phyloP scores from a whole-genome alignment of 2,329 filamentous ascomycete species.

The Diaporthe caulivora region DNA sequence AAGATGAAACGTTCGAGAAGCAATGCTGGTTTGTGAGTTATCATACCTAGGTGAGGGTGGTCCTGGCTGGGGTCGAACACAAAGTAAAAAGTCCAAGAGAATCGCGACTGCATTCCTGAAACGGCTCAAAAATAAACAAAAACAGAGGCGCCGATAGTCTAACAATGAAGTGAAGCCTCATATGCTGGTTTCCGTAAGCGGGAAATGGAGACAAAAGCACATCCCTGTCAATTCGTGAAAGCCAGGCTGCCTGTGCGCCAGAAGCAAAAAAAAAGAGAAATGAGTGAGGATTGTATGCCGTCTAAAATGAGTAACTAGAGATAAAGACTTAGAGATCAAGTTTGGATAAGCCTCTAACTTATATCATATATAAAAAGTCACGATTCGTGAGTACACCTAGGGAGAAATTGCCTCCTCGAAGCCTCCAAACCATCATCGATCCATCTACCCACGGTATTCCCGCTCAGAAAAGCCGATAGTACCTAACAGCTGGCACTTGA shows the following conservation, averaged over 20 bases:
- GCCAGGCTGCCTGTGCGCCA: too few relatives aligned
- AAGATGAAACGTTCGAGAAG: neutral
- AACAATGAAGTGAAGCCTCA: neutral
- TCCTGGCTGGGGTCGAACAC: neutral
- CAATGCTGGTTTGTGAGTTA: too few relatives aligned
- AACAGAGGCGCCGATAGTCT: neutral
- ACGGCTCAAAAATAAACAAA: neutral
- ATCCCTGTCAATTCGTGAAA: too few relatives aligned
- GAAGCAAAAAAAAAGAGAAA: too few relatives aligned
- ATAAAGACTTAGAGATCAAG: too few relatives aligned
- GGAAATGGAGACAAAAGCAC: too few relatives aligned
- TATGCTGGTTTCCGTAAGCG: too few relatives aligned
- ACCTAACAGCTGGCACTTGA: neutral
- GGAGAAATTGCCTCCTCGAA: neutral
- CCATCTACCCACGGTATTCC: too few relatives aligned
- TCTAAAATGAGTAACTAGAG: too few relatives aligned
- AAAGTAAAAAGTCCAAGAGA: neutral
- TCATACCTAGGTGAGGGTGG: too few relatives aligned
- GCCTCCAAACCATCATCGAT: neutral
- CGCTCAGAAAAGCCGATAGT: neutral
- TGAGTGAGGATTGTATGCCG: too few relatives aligned
- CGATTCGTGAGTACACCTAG: neutral
- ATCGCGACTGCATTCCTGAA: neutral
- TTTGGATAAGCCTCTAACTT: neutral
- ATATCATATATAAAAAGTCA: neutral